These are phyloP conservation scores for Macaranga tanarius DNA, from an alignment of 441 rosid species.

Conservation along the genomic window DNA sequence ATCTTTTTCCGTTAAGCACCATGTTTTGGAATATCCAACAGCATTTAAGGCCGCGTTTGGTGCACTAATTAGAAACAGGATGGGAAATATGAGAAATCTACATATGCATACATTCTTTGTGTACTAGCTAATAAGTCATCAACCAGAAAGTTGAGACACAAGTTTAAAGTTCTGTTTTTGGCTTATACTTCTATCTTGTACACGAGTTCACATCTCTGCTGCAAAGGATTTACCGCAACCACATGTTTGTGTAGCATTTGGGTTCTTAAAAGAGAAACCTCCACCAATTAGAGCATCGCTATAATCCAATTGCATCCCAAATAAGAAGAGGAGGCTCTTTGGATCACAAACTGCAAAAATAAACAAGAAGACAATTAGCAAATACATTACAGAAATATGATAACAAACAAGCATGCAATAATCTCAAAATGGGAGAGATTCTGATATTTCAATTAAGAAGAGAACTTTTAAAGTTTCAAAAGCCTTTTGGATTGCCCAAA, in stretches of 20 bases:
- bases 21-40: too few species aligned
- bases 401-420: background rate
- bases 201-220: conserved; percentile 66
- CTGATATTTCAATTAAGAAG: background rate
- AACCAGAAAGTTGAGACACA: background rate
- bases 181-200: conserved; percentile 4
- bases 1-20: too few species aligned
- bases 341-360: conserved; percentile 90
- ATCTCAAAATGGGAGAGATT: background rate
- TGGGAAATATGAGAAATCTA: too few species aligned
- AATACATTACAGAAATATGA: background rate
- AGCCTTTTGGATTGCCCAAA: background rate
- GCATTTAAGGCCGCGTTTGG: too few species aligned
- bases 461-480: too few species aligned
- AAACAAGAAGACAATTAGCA: background rate
- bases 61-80: too few species aligned
- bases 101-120: background rate
- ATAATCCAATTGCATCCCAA: conserved; percentile 94
- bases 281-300: conserved; percentile 95
- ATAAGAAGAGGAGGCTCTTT: conserved; percentile 91
- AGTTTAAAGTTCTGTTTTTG: background rate
- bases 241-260: conserved; percentile 94
- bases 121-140: background rate
- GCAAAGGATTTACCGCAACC: conserved; percentile 96
- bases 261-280: conserved; percentile 92